phyloP scores from a whole-genome alignment of 2,329 filamentous ascomycete genomes.

The Fusarium tanahbumbuense region DNA sequence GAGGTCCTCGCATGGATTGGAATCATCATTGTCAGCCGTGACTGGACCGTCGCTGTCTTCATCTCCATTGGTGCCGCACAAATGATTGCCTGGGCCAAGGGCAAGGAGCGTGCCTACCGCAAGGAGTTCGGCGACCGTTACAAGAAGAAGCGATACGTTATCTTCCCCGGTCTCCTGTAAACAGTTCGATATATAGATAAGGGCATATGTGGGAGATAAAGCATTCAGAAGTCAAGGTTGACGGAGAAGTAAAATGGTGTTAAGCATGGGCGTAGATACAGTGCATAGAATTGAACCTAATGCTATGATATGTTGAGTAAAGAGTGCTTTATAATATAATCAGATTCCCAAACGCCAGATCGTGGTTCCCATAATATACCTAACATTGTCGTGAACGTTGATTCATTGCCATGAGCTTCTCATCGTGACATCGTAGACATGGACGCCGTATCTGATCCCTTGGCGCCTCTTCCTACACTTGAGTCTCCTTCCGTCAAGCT shows the following conservation, averaged over 20 bases:
- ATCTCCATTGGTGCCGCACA: slow-evolving; percentile 76
- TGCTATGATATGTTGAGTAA: neutral
- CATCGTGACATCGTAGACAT: slow-evolving; percentile 49
- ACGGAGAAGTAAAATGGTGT: slow-evolving; percentile 5
- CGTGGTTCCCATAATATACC: slow-evolving; percentile 4
- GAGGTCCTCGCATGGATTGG: slow-evolving; percentile 90
- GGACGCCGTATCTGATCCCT: slow-evolving; percentile 55
- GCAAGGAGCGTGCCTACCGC: slow-evolving; percentile 91
- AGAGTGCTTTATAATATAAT: slow-evolving; percentile 5
- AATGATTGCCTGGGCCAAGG: slow-evolving; percentile 89
- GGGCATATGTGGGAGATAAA: neutral
- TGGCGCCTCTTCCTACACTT: slow-evolving; percentile 50
- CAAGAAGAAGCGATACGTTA: slow-evolving; percentile 89
- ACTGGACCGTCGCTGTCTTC: slow-evolving; percentile 82
- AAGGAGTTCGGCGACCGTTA: slow-evolving; percentile 93
- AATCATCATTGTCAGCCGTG: slow-evolving; percentile 81
- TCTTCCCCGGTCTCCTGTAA: slow-evolving; percentile 83
- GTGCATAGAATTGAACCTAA: slow-evolving; percentile 14
- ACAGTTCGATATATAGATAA: neutral
- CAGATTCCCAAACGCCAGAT: slow-evolving; percentile 2
- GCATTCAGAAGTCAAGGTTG: neutral
- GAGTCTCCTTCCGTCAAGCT: slow-evolving; percentile 54
- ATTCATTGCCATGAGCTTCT: neutral
- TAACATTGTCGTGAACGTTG: slow-evolving; percentile 5
- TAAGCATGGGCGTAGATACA: neutral